Evolutionary conservation across 2,329 filamentous ascomycete species (phyloP).

Genomic region (Hypomyces rosellus): DNA sequence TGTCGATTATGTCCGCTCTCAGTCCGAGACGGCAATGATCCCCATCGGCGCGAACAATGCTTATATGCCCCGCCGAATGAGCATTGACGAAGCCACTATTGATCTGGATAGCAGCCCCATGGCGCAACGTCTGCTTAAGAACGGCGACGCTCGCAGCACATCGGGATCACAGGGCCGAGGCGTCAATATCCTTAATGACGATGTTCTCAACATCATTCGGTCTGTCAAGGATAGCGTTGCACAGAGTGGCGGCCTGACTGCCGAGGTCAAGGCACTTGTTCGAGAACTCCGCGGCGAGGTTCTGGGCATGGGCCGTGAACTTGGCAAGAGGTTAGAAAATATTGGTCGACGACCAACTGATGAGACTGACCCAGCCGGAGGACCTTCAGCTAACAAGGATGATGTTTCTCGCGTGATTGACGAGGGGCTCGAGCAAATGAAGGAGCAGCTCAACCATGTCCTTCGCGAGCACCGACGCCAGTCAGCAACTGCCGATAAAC

Average conservation of each 20-base stretch:
- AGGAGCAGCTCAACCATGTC: slow-evolving; percentile 73
- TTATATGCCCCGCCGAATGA: slow-evolving; percentile 23
- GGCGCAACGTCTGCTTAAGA: slow-evolving; percentile 37
- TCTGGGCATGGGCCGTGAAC: slow-evolving; percentile 86
- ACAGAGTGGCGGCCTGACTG: slow-evolving; percentile 81
- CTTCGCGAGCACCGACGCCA: slow-evolving; percentile 69
- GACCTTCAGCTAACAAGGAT: slow-evolving; percentile 45
- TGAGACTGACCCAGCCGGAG: slow-evolving; percentile 35
- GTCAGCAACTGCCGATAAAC: slow-evolving; percentile 56
- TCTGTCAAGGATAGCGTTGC: slow-evolving; percentile 88
- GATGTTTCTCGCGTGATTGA: slow-evolving; percentile 74
- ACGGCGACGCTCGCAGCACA: slow-evolving; percentile 35
- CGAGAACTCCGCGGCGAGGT: slow-evolving; percentile 88
- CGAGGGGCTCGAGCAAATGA: slow-evolving; percentile 73
- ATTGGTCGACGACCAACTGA: slow-evolving; percentile 42
- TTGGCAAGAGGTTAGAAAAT: slow-evolving; percentile 80
- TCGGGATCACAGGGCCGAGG: slow-evolving; percentile 36
- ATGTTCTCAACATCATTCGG: slow-evolving; percentile 74
- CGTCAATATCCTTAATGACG: slow-evolving; percentile 61
- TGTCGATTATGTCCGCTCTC: slow-evolving; percentile 53
- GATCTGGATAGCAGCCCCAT: slow-evolving; percentile 27
- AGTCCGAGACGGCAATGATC: slow-evolving; percentile 39
- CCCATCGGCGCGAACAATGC: slow-evolving; percentile 13
- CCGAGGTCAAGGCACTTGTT: slow-evolving; percentile 85
- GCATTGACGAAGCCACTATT: slow-evolving; percentile 36